Conservation (phyloP, 2,329 filamentous ascomycete genomes). For the Talaromyces rugulosus region DNA sequence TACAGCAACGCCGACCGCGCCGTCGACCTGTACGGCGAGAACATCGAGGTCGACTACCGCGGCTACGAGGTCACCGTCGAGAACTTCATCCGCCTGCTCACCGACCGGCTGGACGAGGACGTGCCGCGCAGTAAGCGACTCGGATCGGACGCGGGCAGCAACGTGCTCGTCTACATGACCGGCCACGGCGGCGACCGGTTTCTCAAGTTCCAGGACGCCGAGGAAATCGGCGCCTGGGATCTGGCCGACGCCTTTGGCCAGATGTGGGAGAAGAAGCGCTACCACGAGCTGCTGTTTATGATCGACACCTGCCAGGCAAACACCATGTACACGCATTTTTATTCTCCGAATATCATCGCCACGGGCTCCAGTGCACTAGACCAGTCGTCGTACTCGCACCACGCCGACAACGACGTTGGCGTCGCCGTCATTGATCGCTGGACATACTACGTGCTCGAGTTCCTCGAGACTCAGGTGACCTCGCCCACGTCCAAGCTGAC, state of each 20-base stretch:
- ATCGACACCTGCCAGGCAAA: slow-evolving; percentile 99
- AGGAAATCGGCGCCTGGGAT: slow-evolving; percentile 96
- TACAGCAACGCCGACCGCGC: slow-evolving; percentile 97
- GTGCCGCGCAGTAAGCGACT: slow-evolving; percentile 92
- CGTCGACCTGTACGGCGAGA: slow-evolving; percentile 94
- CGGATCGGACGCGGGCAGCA: slow-evolving; percentile 90
- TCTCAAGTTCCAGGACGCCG: slow-evolving; percentile 95
- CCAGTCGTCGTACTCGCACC: slow-evolving; percentile 94
- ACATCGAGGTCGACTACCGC: slow-evolving; percentile 97
- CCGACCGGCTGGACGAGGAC: slow-evolving; percentile 88
- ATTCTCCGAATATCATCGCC: slow-evolving; percentile 96
- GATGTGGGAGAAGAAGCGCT: slow-evolving; percentile 99
- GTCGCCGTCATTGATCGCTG: slow-evolving; percentile 98
- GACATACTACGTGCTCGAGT: slow-evolving; percentile 98
- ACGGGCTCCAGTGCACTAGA: slow-evolving; percentile 96
- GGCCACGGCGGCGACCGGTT: slow-evolving; percentile 98
- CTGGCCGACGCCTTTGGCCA: slow-evolving; percentile 96
- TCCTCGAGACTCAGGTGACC: slow-evolving; percentile 83
- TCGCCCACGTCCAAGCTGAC: slow-evolving; percentile 85
- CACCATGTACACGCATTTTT: slow-evolving; percentile 98
- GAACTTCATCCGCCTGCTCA: slow-evolving; percentile 94
- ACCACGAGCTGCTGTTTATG: slow-evolving; percentile 98
- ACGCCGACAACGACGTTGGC: slow-evolving; percentile 95
- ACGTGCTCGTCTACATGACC: slow-evolving; percentile 98
- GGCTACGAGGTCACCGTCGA: slow-evolving; percentile 99